phyloP scores from a whole-genome alignment of 2,329 filamentous ascomycete genomes.

The Penicillium nordicum region DNA sequence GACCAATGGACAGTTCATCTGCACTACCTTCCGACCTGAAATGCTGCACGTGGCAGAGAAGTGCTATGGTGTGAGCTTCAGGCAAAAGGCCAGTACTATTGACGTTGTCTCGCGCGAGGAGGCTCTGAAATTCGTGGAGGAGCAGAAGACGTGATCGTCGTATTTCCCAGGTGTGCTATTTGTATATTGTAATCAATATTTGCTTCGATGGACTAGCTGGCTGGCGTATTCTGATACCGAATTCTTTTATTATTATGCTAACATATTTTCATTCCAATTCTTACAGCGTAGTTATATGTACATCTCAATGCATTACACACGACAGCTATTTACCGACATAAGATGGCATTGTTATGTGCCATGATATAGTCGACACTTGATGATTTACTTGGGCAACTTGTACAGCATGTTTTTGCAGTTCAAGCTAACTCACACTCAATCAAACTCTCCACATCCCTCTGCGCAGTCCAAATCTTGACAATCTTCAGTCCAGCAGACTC shows the following conservation, averaged over 20 bases:
- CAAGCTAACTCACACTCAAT: constrained; percentile 24
- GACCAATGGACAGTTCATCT: constrained; percentile 79
- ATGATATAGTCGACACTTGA: background rate
- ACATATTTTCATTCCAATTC: background rate
- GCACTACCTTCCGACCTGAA: constrained; percentile 96
- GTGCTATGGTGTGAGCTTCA: constrained; percentile 90
- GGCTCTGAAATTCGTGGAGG: constrained; percentile 90
- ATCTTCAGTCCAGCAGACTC: constrained; percentile 36
- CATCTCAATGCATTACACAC: background rate
- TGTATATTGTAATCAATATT: constrained; percentile 11
- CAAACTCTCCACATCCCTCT: constrained; percentile 20
- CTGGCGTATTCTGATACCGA: constrained; percentile 18
- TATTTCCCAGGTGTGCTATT: constrained; percentile 2
- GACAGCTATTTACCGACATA: background rate
- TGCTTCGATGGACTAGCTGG: constrained; percentile 16
- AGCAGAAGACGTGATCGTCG: constrained; percentile 55
- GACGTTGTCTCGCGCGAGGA: constrained; percentile 84
- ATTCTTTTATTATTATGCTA: constrained; percentile 2
- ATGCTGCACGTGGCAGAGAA: constrained; percentile 95
- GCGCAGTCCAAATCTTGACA: constrained; percentile 30
- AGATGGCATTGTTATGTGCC: background rate
- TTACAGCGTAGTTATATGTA: background rate
- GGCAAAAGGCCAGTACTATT: constrained; percentile 90
- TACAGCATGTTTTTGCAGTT: background rate
- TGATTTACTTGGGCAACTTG: background rate